Base-by-base conservation (phyloP, 768 basidiomycete species). In the Leucocoprinus leucothites region DNA sequence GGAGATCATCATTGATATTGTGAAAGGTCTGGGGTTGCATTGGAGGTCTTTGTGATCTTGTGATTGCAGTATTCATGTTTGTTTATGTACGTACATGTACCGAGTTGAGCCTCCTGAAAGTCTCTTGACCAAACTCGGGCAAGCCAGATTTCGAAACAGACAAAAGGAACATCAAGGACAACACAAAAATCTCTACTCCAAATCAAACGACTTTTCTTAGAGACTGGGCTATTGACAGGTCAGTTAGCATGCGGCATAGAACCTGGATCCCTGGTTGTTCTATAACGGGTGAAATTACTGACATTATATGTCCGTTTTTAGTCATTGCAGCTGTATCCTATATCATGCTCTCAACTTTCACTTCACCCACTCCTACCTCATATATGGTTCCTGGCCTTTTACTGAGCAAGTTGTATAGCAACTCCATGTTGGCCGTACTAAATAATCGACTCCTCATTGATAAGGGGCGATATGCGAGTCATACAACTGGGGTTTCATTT, bases 51-150 rank as follows among this genome's bases (percentile, higher is more conserved):
- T 48, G 46, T 22, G 53, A 55, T 24, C 11, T 47, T 5, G 5
- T 55, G 16, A 55, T 55, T 31, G 53, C 46, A n/a, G 16, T 40
- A 9, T 55, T 47, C 26, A 55, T 55, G 53, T 41, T 31, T 16
- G 26, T 16, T 13, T 41, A 47, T 28, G 46, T 54, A 41, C 14
- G 53, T 48, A 1, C 16, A 34, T 35, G 16, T 31, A 7, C 34
- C 3, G n/a, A n/a, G n/a, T n/a, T n/a, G n/a, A n/a, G n/a, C n/a
- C 3, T 11, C 25, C 18, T 4, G n/a, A 16, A 2, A 46, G 11
- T 44, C 34, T 34, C n/a, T 21, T n/a, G n/a, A 1, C 18, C 28
- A 7, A 16, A 5, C 9, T 16, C 3, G 31, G 5, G 31, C 5
- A 5, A 47, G 2, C 8, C 14, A 53, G 45, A 14, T 54, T 8